These are phyloP conservation scores for Skeletonema tropicum DNA, from an alignment of 108 stramenopile genomes.

Conservation along the genomic window DNA sequence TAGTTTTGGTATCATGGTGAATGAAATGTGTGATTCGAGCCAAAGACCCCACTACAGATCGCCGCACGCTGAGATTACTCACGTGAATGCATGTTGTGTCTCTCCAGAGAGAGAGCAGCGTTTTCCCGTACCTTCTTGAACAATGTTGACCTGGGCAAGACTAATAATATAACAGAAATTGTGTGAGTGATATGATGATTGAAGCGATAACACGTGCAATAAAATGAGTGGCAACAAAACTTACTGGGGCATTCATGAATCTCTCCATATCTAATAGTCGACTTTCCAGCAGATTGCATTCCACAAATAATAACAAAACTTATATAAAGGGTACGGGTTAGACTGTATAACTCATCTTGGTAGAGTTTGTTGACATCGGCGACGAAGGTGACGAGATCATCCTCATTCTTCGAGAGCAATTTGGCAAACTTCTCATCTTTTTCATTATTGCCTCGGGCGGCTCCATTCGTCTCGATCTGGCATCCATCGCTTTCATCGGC, in stretches of 20 bases:
- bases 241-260: conserved; percentile 62
- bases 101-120: conserved; percentile 76
- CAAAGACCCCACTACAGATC: too few species aligned
- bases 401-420: conserved; percentile 62
- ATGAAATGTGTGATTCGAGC: too few species aligned
- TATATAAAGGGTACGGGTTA: conserved; percentile 72
- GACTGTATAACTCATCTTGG: conserved; percentile 60
- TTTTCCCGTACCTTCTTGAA: conserved; percentile 82
- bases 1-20: too few species aligned
- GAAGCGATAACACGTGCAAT: not conserved
- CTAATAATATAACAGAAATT: too few species aligned
- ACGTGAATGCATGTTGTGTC: conserved; percentile 83
- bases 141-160: conserved; percentile 57
- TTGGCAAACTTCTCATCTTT: conserved; percentile 53
- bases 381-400: conserved; percentile 64
- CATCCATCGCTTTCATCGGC: not conserved
- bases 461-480: not conserved
- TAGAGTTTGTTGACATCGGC: conserved; percentile 76
- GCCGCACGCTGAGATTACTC: conserved; percentile 34
- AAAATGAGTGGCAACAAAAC: not conserved
- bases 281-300: conserved; percentile 76
- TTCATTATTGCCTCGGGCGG: not conserved
- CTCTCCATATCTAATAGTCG: conserved; percentile 85
- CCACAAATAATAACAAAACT: conserved; percentile 82
- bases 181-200: not conserved